A percentile compares a stretch with the other conserved stretches of the same genome.
These are phyloP conservation scores for Benincasa hispida DNA, from an alignment of 306 rosid genomes.

Conservation along the genomic window DNA sequence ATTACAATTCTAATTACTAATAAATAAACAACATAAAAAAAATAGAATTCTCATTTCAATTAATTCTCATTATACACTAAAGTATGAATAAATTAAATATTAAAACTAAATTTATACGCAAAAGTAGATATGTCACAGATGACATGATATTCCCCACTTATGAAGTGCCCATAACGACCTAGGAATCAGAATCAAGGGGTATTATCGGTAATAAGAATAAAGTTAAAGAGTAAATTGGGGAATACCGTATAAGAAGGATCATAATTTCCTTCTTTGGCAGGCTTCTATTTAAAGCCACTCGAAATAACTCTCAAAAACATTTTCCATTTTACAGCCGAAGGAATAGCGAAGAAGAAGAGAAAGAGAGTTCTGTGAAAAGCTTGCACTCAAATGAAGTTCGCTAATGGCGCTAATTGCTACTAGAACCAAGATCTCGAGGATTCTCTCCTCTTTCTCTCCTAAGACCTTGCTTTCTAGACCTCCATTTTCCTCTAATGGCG, in stretches of 20 bases:
- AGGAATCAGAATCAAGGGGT: background rate
- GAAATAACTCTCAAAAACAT: background rate
- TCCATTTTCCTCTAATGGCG: slow-evolving; percentile 13
- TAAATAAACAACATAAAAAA: no score
- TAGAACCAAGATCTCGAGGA: slow-evolving; percentile 26
- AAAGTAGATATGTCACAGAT: no score
- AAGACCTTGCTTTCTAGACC: slow-evolving; percentile 10
- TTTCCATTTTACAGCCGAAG: background rate
- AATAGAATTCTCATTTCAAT: no score
- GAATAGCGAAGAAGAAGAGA: background rate
- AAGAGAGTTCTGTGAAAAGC: background rate
- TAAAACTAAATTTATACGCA: no score
- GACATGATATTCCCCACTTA: background rate
- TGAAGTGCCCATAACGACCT: background rate
- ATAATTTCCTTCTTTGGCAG: background rate
- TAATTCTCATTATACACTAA: no score
- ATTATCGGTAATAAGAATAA: background rate
- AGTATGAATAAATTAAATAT: no score
- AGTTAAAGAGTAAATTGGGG: background rate
- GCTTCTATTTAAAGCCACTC: background rate
- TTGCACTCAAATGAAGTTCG: slow-evolving; percentile 32
- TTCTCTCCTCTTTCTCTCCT: slow-evolving; percentile 1
- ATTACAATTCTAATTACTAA: no score
- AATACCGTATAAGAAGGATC: background rate
- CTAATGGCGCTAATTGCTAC: slow-evolving; percentile 35